These are phyloP conservation scores for Theileria annulata DNA, from an alignment of 169 alveolate genomes.

Conservation along the genomic window DNA sequence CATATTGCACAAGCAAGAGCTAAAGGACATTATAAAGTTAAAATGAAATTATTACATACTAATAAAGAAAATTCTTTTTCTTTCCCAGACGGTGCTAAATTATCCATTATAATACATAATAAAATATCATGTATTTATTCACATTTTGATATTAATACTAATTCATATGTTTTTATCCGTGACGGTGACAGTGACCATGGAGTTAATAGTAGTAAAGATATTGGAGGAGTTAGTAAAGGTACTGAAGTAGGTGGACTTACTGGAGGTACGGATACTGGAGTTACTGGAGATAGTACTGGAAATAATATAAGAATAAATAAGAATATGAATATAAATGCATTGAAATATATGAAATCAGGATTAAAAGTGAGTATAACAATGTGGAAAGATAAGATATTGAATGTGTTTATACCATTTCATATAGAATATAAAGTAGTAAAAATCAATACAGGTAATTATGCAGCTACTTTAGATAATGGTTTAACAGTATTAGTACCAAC, in stretches of 20 bases:
- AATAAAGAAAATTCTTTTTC: slow-evolving; percentile 44
- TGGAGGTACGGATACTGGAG: neutral
- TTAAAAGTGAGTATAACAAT: slow-evolving; percentile 37
- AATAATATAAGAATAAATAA: slow-evolving; percentile 19
- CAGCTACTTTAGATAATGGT: slow-evolving; percentile 65
- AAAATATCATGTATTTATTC: slow-evolving; percentile 30
- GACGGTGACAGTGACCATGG: slow-evolving; percentile 2
- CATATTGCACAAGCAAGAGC: slow-evolving; percentile 63
- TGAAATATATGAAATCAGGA: slow-evolving; percentile 50
- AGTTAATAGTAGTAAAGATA: too few species aligned
- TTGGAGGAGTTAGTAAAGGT: too few species aligned
- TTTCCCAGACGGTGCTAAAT: slow-evolving; percentile 54
- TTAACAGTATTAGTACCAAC: slow-evolving; percentile 54
- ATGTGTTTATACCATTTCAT: slow-evolving; percentile 39
- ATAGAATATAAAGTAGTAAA: slow-evolving; percentile 48
- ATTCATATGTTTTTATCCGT: slow-evolving; percentile 12
- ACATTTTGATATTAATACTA: slow-evolving; percentile 22
- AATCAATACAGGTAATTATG: slow-evolving; percentile 52
- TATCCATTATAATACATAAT: slow-evolving; percentile 41
- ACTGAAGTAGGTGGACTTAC: too few species aligned
- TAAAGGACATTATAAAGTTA: slow-evolving; percentile 61
- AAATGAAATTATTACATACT: slow-evolving; percentile 27
- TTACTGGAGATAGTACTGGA: too few species aligned
- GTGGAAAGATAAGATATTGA: slow-evolving; percentile 39
- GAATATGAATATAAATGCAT: slow-evolving; percentile 10